phyloP scores from a whole-genome alignment of 306 rosid genomes.

The Betula pendula region DNA sequence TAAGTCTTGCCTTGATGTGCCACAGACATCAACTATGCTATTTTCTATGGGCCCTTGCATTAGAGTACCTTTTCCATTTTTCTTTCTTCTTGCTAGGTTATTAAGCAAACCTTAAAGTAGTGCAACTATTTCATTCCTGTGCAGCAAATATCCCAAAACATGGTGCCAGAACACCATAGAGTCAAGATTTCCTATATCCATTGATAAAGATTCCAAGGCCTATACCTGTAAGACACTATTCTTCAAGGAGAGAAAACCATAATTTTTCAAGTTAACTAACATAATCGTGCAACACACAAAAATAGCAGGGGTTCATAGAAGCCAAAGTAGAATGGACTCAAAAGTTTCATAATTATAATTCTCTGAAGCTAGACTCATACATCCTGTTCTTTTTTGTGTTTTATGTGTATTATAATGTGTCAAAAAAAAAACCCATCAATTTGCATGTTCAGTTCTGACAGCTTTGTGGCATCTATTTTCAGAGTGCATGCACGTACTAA shows the following conservation, averaged over 20 bases:
- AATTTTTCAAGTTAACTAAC: too few relatives aligned
- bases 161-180: not conserved
- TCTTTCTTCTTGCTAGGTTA: not conserved
- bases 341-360: not conserved
- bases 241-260: too few relatives aligned
- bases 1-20: conserved; percentile 1
- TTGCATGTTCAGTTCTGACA: too few relatives aligned
- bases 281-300: too few relatives aligned
- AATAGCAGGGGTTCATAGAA: too few relatives aligned
- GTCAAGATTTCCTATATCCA: not conserved
- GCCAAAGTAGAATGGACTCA: not conserved
- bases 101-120: not conserved
- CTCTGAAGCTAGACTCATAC: not conserved
- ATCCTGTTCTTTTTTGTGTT: not conserved
- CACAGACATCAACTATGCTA: conserved; percentile 1
- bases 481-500: not conserved
- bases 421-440: too few relatives aligned
- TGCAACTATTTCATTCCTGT: not conserved
- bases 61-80: not conserved
- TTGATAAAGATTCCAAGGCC: too few relatives aligned
- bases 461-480: too few relatives aligned
- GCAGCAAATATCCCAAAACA: not conserved
- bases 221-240: too few relatives aligned
- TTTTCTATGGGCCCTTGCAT: not conserved
- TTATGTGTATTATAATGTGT: too few relatives aligned